Base-by-base conservation (phyloP, 176 grass and related monocot genomes). In the Chrysopogon serrulatus region DNA sequence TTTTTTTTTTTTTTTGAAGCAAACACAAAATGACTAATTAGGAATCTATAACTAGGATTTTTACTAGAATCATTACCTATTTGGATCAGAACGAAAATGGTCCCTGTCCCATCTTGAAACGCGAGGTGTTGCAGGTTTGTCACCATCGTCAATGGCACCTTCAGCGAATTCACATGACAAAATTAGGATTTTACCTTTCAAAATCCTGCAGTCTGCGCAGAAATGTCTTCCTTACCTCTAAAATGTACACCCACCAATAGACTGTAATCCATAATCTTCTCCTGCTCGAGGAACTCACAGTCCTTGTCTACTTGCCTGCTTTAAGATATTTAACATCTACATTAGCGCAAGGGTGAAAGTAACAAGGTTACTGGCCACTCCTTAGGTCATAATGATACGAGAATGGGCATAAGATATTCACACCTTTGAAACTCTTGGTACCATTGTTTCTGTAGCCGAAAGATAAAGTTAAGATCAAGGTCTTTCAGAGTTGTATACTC, bases 381-480 rank as follows among this genome's bases (percentile, higher is more conserved):
- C 28, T 54, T 36, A 73, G 44, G 19, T 65, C 41, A 54, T 40
- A 68, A 84, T 7, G 7, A 49, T 77, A 78, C 0, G 35, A 79
- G 65, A 86, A 84, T 75, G 68, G 66, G 48, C 31, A 69, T 69
- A 71, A 79, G n/a, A 71, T 88, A 74, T 74, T 77, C 71, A 76
- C 68, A 97, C 94, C 90, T 97, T 77, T 79, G 77, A 79, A 97
- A 94, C 45, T 97, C 94, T 82, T 94, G 82, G 68, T 88, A 94
- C 91, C 84, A 90, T 57, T 93, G 81, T 82, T 90, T 94, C 69
- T 85, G 87, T 77, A 97, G 65, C 67, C 89, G 86, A 71, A 97
- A 97, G 77, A 94, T 94, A 49, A 97, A 97, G 76, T 97, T 97
- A 79, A 97, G 94, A 89, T 97, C 94, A n/a, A 97, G 94, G 84